Evolutionary conservation across 2,329 filamentous ascomycete species (phyloP).

Genomic region (Pseudocercospora vitis): DNA sequence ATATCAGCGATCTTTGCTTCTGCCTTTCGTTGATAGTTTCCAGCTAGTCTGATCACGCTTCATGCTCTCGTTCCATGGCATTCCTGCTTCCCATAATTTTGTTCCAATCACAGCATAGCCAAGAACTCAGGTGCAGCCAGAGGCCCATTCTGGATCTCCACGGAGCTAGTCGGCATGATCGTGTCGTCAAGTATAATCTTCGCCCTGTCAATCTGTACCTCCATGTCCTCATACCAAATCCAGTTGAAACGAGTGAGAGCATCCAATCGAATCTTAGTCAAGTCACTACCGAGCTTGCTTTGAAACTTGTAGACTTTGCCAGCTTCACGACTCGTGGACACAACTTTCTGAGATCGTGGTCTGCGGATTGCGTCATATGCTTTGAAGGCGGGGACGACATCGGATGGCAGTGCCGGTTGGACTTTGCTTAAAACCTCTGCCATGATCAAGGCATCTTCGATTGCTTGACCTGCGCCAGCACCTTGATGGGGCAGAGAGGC

Average conservation of each 20-base stretch:
- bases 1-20: background rate
- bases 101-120: background rate
- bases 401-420: background rate
- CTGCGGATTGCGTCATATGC: slow-evolving; percentile 44
- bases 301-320: slow-evolving; percentile 45
- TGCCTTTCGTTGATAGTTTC: background rate
- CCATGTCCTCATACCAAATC: background rate
- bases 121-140: background rate
- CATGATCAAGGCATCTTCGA: slow-evolving; percentile 49
- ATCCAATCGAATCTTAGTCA: background rate
- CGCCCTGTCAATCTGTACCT: background rate
- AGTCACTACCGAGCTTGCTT: background rate
- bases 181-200: background rate
- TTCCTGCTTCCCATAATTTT: background rate
- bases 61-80: too few relatives aligned
- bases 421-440: background rate
- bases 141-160: background rate
- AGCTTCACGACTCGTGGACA: slow-evolving; percentile 42
- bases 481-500: slow-evolving; percentile 57
- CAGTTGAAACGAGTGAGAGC: background rate
- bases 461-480: slow-evolving; percentile 56
- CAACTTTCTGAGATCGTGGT: slow-evolving; percentile 43
- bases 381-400: slow-evolving; percentile 33
- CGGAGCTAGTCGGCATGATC: too few relatives aligned
- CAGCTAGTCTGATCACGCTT: too few relatives aligned